phyloP scores from a whole-genome alignment of 768 basidiomycete species.

The Amanita inopinata region DNA sequence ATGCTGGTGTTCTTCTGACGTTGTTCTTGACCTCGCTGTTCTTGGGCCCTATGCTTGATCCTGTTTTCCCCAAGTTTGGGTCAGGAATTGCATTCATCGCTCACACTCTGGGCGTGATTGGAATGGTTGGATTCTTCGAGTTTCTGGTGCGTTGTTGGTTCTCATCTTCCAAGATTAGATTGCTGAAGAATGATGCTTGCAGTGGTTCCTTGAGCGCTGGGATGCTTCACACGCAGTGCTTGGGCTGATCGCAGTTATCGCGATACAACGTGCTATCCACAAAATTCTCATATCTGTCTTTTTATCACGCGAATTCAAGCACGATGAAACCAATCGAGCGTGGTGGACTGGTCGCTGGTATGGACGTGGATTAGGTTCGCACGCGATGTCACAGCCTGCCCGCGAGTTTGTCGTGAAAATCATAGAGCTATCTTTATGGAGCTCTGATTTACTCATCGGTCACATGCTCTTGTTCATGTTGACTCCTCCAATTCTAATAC shows the following conservation, averaged over 20 bases:
- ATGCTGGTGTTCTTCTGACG: constrained; percentile 77
- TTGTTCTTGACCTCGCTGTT: constrained; percentile 88
- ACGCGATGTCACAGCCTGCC: constrained; percentile 95
- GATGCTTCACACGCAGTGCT: constrained; percentile 86
- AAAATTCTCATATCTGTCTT: constrained; percentile 92
- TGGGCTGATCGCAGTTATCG: constrained; percentile 84
- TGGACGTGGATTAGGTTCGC: constrained; percentile 81
- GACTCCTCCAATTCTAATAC: constrained; percentile 79
- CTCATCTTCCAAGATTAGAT: not conserved
- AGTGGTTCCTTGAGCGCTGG: constrained; percentile 97
- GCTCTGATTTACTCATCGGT: constrained; percentile 84
- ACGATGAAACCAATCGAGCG: constrained; percentile 95
- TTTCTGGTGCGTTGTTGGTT: constrained; percentile 60
- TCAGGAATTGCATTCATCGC: constrained; percentile 88
- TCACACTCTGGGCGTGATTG: constrained; percentile 72
- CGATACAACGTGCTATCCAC: constrained; percentile 87
- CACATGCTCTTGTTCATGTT: constrained; percentile 87
- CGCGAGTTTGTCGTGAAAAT: constrained; percentile 98
- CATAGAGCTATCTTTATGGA: constrained; percentile 92
- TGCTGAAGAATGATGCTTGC: constrained; percentile 13
- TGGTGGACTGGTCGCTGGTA: constrained; percentile 99
- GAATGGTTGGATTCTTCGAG: constrained; percentile 92
- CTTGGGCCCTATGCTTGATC: constrained; percentile 84
- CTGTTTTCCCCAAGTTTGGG: constrained; percentile 81
- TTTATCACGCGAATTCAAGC: constrained; percentile 96